phyloP scores from a whole-genome alignment of 371 early-diverging fungal species.

The Dinochytrium kinnereticum region DNA sequence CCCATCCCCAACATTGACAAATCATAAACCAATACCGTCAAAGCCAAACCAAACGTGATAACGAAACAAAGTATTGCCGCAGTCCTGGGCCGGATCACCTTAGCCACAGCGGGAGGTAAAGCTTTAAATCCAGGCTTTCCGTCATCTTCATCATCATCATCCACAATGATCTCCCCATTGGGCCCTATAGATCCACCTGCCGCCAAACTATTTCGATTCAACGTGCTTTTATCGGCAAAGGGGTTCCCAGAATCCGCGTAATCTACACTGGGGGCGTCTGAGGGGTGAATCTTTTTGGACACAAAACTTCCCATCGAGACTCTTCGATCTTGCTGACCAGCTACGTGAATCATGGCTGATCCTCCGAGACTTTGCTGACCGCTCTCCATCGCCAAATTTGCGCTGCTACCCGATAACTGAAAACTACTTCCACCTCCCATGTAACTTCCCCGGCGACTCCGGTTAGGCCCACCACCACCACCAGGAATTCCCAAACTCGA shows the following conservation, averaged over 20 bases:
- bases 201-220: neutral
- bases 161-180: conserved; percentile 7
- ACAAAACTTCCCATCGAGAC: neutral
- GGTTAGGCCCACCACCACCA: neutral
- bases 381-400: neutral
- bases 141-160: conserved; percentile 19
- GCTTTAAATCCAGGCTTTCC: conserved; percentile 38
- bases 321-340: neutral
- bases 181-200: neutral
- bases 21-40: conserved; percentile 38
- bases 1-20: conserved; percentile 31
- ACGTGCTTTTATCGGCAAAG: neutral
- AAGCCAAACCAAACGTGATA: conserved; percentile 32
- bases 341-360: conserved; percentile 5
- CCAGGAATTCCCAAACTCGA: conserved; percentile 14
- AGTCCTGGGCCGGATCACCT: conserved; percentile 31
- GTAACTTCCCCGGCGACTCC: neutral
- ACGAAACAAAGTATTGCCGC: conserved; percentile 42
- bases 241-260: neutral
- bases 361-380: no score
- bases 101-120: conserved; percentile 40
- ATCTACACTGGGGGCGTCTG: neutral
- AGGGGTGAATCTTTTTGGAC: neutral
- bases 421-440: neutral
- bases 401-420: neutral